Evolutionary conservation across 2,329 filamentous ascomycete species (phyloP), one percentile per base, ranked within the genome.

Genomic region (Ascochyta pisi): DNA sequence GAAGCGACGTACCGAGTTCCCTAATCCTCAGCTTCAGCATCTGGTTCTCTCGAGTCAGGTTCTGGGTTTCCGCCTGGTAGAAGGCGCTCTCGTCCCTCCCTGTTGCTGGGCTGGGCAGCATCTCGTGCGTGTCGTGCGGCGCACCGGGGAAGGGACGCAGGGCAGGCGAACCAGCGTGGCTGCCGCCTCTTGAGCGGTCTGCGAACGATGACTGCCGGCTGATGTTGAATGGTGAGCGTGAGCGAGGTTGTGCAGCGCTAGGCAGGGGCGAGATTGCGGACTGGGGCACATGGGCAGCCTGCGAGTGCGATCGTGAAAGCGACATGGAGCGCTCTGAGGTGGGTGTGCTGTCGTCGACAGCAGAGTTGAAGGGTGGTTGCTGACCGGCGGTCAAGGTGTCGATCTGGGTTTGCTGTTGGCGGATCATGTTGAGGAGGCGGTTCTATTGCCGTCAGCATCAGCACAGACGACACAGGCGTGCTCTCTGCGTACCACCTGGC

Each of bases 1-100:
- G n/a, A 9, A 0, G 6, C 13, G 10, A 54, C 60, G 64, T 77
- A 89, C 89, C 89, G 13, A 92, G 77, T 67, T 92, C 89, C 33
- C 88, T 82, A 56, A 92, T 90, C 44, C 90, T 83, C 71, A 88
- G 83, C 58, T 88, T 86, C 47, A 94, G 78, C 90, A 94, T 92
- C 75, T 93, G 90, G 64, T 93, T 94, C 78, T 93, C 90, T 24
- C 90, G 82, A 22, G 87, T 84, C 66, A 94, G 76, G 77, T 86
- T 92, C 75, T 91, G 89, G 1, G 89, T 91, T 76, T 94, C 90
- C 4, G 90, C 90, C 73, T 92, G 89, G 67, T 93, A 93, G 72
- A 92, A 92, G 0, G 88, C 87, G 61, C 84, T 87, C 71, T 93
- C 90, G 66, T 92, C 90, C 16, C 89, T 81, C 7, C 52, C 49